Conservation (phyloP, 495 filamentous ascomycete species). For the Trichoderma asperelloides region DNA sequence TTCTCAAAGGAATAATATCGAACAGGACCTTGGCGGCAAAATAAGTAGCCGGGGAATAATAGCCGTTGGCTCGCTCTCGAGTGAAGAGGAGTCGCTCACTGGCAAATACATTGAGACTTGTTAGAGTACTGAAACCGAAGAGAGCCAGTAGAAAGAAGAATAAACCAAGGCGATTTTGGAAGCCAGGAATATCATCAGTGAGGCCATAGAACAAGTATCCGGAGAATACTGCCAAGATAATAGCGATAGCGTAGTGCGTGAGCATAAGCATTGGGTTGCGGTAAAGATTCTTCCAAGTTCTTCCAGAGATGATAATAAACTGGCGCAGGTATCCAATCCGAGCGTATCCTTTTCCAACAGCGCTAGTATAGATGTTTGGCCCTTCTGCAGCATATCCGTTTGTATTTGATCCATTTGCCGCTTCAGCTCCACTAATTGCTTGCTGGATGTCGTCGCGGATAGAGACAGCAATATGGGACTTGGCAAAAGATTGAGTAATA, state of each 20-base stretch:
- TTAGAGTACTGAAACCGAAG: slow-evolving; percentile 94
- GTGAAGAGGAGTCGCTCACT: slow-evolving; percentile 88
- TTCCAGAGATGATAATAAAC: slow-evolving; percentile 77
- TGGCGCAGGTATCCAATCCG: slow-evolving; percentile 71
- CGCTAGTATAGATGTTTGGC: slow-evolving; percentile 29
- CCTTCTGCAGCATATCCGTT: slow-evolving; percentile 49
- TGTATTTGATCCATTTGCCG: slow-evolving; percentile 57
- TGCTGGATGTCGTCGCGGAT: slow-evolving; percentile 75
- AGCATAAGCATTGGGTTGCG: slow-evolving; percentile 98
- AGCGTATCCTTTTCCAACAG: slow-evolving; percentile 68
- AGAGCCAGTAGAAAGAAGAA: slow-evolving; percentile 97
- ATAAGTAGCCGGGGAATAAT: slow-evolving; percentile 96
- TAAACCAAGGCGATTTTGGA: slow-evolving; percentile 95
- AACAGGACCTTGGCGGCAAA: slow-evolving; percentile 90
- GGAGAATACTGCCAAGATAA: slow-evolving; percentile 85
- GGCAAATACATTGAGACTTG: slow-evolving; percentile 87
- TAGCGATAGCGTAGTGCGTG: slow-evolving; percentile 97
- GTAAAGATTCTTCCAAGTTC: slow-evolving; percentile 97
- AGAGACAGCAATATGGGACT: slow-evolving; percentile 67
- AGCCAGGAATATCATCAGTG: slow-evolving; percentile 90
- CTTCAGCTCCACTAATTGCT: slow-evolving; percentile 46
- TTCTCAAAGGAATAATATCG: slow-evolving; percentile 86
- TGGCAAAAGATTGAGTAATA: slow-evolving; percentile 63
- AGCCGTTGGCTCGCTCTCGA: slow-evolving; percentile 91
- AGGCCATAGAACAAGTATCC: slow-evolving; percentile 95